Conservation (phyloP, 495 filamentous ascomycete genomes). For the Parachaetomium inaequale region DNA sequence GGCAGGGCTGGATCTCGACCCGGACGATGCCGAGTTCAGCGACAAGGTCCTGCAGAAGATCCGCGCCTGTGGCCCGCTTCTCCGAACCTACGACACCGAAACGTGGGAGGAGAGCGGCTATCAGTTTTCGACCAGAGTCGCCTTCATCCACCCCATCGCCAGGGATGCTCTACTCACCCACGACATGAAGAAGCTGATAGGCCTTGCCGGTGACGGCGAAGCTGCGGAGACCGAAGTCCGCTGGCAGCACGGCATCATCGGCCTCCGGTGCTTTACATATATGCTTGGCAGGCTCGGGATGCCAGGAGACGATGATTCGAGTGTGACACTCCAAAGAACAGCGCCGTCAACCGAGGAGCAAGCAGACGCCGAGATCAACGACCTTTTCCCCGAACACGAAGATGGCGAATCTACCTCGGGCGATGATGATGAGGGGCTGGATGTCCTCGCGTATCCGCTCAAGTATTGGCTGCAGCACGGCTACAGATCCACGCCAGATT, state of each 20-base stretch:
- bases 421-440: background rate
- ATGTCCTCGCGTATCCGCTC: background rate
- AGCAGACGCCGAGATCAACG: background rate
- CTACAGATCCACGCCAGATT: background rate
- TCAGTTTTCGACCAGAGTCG: constrained; percentile 1
- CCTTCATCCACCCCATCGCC: background rate
- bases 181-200: constrained; percentile 1
- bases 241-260: constrained; percentile 1
- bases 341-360: background rate
- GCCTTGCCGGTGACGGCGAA: background rate
- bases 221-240: background rate
- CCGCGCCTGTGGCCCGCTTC: background rate
- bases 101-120: constrained; percentile 1
- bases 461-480: constrained; percentile 2
- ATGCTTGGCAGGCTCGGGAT: background rate
- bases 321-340: background rate
- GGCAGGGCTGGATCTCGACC: background rate
- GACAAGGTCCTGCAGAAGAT: background rate
- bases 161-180: background rate
- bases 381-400: background rate
- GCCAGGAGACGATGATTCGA: background rate
- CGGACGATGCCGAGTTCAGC: background rate
- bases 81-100: background rate
- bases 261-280: background rate
- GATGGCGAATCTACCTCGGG: background rate